Percentiles rank a stretch among this genome's conserved stretches.
These are phyloP conservation scores for Paraurostyla sp. DNA, from an alignment of 73 alveolate species.

Conservation along the genomic window DNA sequence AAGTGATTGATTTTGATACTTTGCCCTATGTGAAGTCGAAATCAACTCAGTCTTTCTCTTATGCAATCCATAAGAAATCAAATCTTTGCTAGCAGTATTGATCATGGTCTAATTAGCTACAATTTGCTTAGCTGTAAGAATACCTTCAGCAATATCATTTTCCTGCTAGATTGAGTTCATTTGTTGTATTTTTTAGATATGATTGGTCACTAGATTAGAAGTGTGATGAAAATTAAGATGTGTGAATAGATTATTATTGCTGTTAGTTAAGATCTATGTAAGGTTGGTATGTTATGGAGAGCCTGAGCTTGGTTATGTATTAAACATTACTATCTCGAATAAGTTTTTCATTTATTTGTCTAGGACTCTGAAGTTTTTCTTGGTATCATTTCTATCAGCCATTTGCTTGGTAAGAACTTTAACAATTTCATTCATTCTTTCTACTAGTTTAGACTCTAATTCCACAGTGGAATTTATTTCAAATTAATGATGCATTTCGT, in stretches of 20 bases:
- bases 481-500: not conserved
- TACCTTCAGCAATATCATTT: conserved; percentile 6
- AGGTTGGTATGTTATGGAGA: not conserved
- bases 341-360: conserved; percentile 88
- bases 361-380: conserved; percentile 84
- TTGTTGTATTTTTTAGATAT: not conserved
- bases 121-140: conserved; percentile 12
- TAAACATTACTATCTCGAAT: conserved; percentile 58
- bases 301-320: not conserved
- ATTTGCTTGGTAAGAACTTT: conserved; percentile 83
- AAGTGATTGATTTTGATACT: not conserved
- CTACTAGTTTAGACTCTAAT: conserved; percentile 78
- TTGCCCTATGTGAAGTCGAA: not conserved
- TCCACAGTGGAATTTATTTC: conserved; percentile 46
- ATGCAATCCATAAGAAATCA: not conserved
- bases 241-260: not conserved
- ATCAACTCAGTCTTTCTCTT: conserved; percentile 7
- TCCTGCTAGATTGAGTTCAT: not conserved
- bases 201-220: conserved; percentile 3
- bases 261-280: not conserved
- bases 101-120: not conserved
- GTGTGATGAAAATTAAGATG: conserved; percentile 28
- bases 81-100: not conserved
- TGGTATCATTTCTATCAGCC: conserved; percentile 96
- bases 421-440: conserved; percentile 84